Base-by-base conservation (phyloP, 148 eudicot species). In the Camellia lanceoleosa region DNA sequence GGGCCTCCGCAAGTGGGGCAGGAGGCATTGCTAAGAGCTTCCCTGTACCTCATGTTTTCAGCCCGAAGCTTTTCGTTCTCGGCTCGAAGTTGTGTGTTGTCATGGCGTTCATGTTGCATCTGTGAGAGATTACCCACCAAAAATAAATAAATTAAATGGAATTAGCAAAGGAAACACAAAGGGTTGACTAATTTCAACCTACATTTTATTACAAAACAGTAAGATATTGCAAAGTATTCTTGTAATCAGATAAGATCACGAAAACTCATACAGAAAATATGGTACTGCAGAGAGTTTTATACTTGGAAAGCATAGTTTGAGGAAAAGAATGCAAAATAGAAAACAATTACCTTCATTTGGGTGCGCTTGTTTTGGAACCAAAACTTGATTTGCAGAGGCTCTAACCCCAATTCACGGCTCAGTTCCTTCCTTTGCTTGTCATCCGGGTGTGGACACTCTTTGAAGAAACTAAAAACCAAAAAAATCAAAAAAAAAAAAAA, bases 281-380 rank as follows among this genome's bases (percentile, higher is more conserved):
- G 52, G 52, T 49, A 49, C 0, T 49, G 7, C 52, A 49, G 6
- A 49, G 52, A 15, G 20, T 68, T 38, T 30, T 42, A 68, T 13
- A 7, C 58, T 1, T 14, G 42, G 72, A 68, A 68, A 68, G 72
- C 72, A 15, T 43, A 69, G 54, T 69, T 5, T 16, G 0, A 44
- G 73, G 73, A 69, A 44, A 68, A 68, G 51, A 43, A 14, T 5
- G 14, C n/a, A 1, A 20, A 19, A 23, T 89, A 92, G 55, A 91
- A 67, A 11, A 60, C 3, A 6, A 15, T 60, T 11, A 68, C 71
- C 71, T 68, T 68, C 71, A 68, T 68, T 68, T 68, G 71, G 71
- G 71, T 68, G 52, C 96, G 89, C 18, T 92, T 92, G 77, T 92
- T 92, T 84, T 92, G 97, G 87, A 90, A 90, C 93, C 94, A 90